These are phyloP conservation scores for Phytophthora sp. DNA, from an alignment of 352 stramenopile genomes.

Conservation along the genomic window DNA sequence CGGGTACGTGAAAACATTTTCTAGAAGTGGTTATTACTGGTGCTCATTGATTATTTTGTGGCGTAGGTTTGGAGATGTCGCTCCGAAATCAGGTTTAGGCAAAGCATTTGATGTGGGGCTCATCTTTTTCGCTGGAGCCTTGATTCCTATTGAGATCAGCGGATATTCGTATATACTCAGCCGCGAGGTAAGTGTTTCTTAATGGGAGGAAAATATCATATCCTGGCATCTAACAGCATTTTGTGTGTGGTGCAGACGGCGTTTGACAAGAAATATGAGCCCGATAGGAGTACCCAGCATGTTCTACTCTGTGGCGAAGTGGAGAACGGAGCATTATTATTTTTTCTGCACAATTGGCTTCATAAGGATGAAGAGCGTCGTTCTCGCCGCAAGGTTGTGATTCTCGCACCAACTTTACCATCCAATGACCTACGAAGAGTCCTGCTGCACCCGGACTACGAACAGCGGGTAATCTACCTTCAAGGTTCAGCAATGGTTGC, in stretches of 20 bases:
- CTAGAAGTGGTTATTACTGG: not conserved
- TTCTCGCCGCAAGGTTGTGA: slow-evolving; percentile 69
- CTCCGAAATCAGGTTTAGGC: slow-evolving; percentile 62
- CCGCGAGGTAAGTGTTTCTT: slow-evolving; percentile 50
- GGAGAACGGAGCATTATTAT: slow-evolving; percentile 66
- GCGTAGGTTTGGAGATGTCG: slow-evolving; percentile 74
- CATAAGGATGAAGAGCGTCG: slow-evolving; percentile 66
- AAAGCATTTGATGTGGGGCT: slow-evolving; percentile 74
- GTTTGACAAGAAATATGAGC: slow-evolving; percentile 81
- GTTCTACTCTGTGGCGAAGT: slow-evolving; percentile 83
- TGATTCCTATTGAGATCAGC: slow-evolving; percentile 77
- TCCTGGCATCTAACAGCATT: slow-evolving; percentile 6
- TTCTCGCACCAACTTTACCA: slow-evolving; percentile 66
- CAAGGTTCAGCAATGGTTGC: slow-evolving; percentile 80
- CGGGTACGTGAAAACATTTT: slow-evolving; percentile 50
- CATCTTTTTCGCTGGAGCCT: slow-evolving; percentile 71
- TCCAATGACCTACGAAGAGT: slow-evolving; percentile 63
- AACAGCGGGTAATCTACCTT: slow-evolving; percentile 78
- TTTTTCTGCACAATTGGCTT: slow-evolving; percentile 85
- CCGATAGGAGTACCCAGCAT: slow-evolving; percentile 70
- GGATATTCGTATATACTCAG: slow-evolving; percentile 73
- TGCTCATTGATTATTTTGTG: not conserved
- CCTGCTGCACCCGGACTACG: slow-evolving; percentile 74
- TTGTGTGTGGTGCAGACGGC: slow-evolving; percentile 48
- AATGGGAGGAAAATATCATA: not conserved